Evolutionary conservation across 768 basidiomycete genomes (phyloP).

Genomic region (Paxillus ammoniavirescens): DNA sequence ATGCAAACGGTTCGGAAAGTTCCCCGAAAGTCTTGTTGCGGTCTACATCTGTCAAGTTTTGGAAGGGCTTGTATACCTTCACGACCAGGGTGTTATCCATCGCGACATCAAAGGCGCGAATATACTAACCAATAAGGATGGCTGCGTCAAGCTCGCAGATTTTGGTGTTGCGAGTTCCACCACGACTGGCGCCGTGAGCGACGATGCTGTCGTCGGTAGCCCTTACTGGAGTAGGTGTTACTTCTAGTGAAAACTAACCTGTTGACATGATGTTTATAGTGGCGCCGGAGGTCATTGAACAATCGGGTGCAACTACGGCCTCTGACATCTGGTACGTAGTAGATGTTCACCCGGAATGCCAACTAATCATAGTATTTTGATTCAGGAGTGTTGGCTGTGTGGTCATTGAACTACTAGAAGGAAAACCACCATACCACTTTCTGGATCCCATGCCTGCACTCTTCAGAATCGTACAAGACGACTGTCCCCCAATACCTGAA

Average conservation of each 20-base stretch:
- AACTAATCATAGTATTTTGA: conserved; percentile 2
- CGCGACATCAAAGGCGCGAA: conserved; percentile 99
- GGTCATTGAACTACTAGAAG: conserved; percentile 88
- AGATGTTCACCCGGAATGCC: neutral
- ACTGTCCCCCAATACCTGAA: conserved; percentile 94
- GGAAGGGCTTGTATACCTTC: conserved; percentile 93
- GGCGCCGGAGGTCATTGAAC: conserved; percentile 99
- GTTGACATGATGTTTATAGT: conserved; percentile 44
- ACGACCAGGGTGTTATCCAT: conserved; percentile 99
- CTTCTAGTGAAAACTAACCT: neutral
- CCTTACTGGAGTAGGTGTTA: conserved; percentile 91
- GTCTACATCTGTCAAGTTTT: conserved; percentile 97
- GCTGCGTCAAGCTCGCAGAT: conserved; percentile 97
- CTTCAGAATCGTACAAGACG: conserved; percentile 98
- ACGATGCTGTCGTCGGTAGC: conserved; percentile 94
- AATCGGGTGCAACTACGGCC: conserved; percentile 93
- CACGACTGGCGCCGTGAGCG: conserved; percentile 68
- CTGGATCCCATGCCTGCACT: conserved; percentile 98
- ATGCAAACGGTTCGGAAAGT: conserved; percentile 96
- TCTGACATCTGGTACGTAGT: conserved; percentile 88
- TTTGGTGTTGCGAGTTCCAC: conserved; percentile 92
- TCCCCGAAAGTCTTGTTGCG: conserved; percentile 94
- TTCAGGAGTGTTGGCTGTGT: conserved; percentile 87
- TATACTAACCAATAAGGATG: conserved; percentile 98
- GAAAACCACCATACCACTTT: conserved; percentile 94